Percentiles rank a stretch among this genome's conserved stretches.
phyloP scores from a whole-genome alignment of 306 rosid genomes.

The Fragaria vesca region DNA sequence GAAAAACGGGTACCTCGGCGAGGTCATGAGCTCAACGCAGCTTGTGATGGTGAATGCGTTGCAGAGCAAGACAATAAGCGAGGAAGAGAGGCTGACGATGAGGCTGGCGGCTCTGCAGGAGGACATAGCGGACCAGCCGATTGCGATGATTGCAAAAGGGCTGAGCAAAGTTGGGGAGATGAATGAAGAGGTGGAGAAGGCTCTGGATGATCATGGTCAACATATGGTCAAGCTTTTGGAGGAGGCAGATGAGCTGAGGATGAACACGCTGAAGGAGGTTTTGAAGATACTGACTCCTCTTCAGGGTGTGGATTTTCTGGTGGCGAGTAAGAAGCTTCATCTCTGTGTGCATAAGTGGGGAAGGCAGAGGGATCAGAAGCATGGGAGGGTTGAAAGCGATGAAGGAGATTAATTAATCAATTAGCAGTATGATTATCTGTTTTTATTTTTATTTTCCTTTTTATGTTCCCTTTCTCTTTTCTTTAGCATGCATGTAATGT shows the following conservation, averaged over 20 bases:
- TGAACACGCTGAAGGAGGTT: slow-evolving; percentile 29
- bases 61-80: slow-evolving; percentile 23
- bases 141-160: slow-evolving; percentile 20
- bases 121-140: slow-evolving; percentile 36
- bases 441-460: too few relatives aligned
- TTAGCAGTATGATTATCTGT: too few relatives aligned
- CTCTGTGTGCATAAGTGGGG: slow-evolving; percentile 41
- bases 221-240: slow-evolving; percentile 16
- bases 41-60: slow-evolving; percentile 11
- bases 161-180: slow-evolving; percentile 12
- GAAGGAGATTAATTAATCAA: background rate
- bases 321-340: slow-evolving; percentile 40
- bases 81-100: slow-evolving; percentile 29
- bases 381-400: slow-evolving; percentile 6
- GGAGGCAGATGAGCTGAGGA: slow-evolving; percentile 33
- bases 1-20: background rate
- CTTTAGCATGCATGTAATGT: too few relatives aligned
- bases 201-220: slow-evolving; percentile 21
- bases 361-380: slow-evolving; percentile 30
- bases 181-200: slow-evolving; percentile 15
- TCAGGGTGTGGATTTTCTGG: slow-evolving; percentile 31
- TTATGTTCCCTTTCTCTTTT: too few relatives aligned
- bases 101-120: slow-evolving; percentile 31
- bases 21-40: slow-evolving; percentile 15
- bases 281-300: slow-evolving; percentile 20